Base-by-base conservation (phyloP, 176 grass and related monocot genomes). In the Zea luxurians region DNA sequence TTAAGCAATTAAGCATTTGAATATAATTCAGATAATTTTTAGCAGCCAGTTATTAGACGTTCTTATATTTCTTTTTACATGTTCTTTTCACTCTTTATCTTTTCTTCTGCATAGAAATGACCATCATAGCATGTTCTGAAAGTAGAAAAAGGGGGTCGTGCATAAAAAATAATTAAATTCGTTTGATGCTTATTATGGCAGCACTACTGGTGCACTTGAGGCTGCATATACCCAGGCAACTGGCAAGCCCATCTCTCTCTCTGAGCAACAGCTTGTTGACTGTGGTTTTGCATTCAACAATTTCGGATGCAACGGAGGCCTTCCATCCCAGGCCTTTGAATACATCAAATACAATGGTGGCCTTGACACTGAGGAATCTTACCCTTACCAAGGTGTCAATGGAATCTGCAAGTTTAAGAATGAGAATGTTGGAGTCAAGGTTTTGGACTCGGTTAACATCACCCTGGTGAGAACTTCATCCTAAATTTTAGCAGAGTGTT, bases 221-320 rank as follows among this genome's bases (percentile, higher is more conserved):
- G 96, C 96, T 59, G 96, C 92, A 74, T 89, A 99, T 87, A 81
- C 87, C 13, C 96, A 99, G 45, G 89, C 92, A 48, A 93, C 90
- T 75, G 92, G 96, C 71, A 89, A 93, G 61, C 37, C 38, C 11
- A 53, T 95, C 45, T 95, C 92, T 66, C 88, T 99, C 50, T 99
- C 96, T 17, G 96, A 99, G 85, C 96, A 99, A 83, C 96, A 99
- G 81, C 92, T 99, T 61, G 92, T 99, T 41, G 96, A 99, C 64
- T 99, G 96, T 60, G 96, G 81, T 2, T 45, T 9, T 57, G 38
- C 55, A 38, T 99, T 81, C 86, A 99, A 99, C 48, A 99, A 99
- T 52, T 99, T 99, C 10, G 96, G 96, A 36, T 99, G 96, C 83
- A 87, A 79, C 0, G 96, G 96, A 58, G 96, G 96, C 12, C 88